Percentiles rank a stretch among this genome's conserved stretches.
Evolutionary conservation across 2,329 filamentous ascomycete genomes (phyloP).

Genomic region (Alternaria dauci): DNA sequence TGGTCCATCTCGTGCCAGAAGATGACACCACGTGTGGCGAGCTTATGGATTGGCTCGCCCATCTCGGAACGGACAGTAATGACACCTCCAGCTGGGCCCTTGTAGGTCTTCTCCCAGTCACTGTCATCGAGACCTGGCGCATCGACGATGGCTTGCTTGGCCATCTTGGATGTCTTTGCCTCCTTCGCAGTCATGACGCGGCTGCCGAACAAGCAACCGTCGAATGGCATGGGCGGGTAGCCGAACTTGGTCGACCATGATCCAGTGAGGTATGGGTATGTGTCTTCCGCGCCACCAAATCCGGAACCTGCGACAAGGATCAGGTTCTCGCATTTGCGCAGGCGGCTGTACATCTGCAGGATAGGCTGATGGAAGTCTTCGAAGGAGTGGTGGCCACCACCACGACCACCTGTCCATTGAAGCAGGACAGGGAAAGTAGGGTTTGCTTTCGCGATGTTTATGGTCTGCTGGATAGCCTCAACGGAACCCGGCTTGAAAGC

Average conservation of each 20-base stretch:
- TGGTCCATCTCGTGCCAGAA: slow-evolving; percentile 99
- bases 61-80: slow-evolving; percentile 98
- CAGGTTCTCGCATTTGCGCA: slow-evolving; percentile 57
- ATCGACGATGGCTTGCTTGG: slow-evolving; percentile 57
- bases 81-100: slow-evolving; percentile 84
- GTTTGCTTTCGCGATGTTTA: slow-evolving; percentile 59
- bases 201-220: slow-evolving; percentile 58
- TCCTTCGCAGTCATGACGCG: slow-evolving; percentile 60
- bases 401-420: slow-evolving; percentile 61
- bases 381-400: slow-evolving; percentile 60
- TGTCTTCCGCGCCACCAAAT: slow-evolving; percentile 58
- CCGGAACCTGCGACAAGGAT: slow-evolving; percentile 59
- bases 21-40: slow-evolving; percentile 91
- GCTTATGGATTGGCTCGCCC: slow-evolving; percentile 99
- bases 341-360: slow-evolving; percentile 56
- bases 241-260: slow-evolving; percentile 55
- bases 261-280: slow-evolving; percentile 58
- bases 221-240: slow-evolving; percentile 58
- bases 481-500: slow-evolving; percentile 59
- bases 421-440: slow-evolving; percentile 57
- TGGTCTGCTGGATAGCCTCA: slow-evolving; percentile 56
- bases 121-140: slow-evolving; percentile 54
- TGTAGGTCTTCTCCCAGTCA: slow-evolving; percentile 59
- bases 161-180: slow-evolving; percentile 54
- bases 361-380: slow-evolving; percentile 62